These are phyloP conservation scores for Panicum virgatum DNA, from an alignment of 202 grass and related monocot species.

Conservation along the genomic window DNA sequence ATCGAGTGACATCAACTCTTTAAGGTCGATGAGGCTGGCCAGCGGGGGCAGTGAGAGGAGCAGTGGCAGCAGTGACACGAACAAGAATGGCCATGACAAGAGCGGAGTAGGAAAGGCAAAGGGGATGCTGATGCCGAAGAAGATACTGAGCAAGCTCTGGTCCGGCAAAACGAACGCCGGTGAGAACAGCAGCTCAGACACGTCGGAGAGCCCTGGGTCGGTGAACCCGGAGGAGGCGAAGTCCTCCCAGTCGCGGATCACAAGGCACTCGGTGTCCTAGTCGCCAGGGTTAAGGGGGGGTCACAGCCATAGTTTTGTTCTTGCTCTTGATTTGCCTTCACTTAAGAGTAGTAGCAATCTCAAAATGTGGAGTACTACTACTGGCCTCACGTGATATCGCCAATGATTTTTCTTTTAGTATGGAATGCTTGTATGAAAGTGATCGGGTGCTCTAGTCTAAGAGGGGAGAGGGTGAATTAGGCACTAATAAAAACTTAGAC, in stretches of 20 bases:
- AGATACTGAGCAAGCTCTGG: conserved; percentile 93
- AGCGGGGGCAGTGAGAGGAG: conserved; percentile 74
- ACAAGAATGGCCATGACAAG: conserved; percentile 55
- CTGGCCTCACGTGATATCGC: background rate
- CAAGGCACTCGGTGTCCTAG: conserved; percentile 55
- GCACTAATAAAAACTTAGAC: too few species aligned
- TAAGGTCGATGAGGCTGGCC: conserved; percentile 61
- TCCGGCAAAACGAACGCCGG: conserved; percentile 56
- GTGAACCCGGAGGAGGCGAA: conserved; percentile 67
- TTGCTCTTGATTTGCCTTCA: conserved; percentile 18
- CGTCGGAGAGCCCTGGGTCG: conserved; percentile 80
- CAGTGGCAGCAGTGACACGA: conserved; percentile 59
- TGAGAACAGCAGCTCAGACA: conserved; percentile 84
- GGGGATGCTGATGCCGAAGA: conserved; percentile 73
- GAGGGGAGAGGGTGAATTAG: too few species aligned
- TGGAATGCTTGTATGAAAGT: conserved; percentile 11
- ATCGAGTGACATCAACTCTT: conserved; percentile 61
- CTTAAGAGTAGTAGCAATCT: conserved; percentile 18
- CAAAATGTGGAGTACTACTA: conserved; percentile 33
- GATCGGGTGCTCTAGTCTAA: too few species aligned
- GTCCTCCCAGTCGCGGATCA: conserved; percentile 66
- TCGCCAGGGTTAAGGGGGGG: background rate
- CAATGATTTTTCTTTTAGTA: conserved; percentile 26
- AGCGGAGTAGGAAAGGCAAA: conserved; percentile 26
- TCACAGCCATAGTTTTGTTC: conserved; percentile 33